Evolutionary conservation across 2,329 filamentous ascomycete species (phyloP).

Genomic region (Lachnellula arida): DNA sequence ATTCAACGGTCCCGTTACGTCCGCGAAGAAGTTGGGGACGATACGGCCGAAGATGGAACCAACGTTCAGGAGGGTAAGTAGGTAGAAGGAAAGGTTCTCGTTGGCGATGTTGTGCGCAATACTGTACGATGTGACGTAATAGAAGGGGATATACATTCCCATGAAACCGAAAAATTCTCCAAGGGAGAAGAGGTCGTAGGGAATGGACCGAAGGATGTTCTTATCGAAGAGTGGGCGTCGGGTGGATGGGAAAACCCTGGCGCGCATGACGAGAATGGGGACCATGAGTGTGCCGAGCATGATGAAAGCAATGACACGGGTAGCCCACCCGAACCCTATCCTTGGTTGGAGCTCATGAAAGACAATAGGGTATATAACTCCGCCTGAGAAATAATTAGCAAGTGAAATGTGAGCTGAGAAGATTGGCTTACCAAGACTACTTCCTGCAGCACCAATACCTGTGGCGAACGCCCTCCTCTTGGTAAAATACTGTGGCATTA

Average conservation of each 20-base stretch:
- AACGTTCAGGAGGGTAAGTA: conserved; percentile 19
- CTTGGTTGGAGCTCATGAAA: conserved; percentile 35
- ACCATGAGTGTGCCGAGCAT: conserved; percentile 35
- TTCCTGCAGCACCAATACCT: conserved; percentile 33
- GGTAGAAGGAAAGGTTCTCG: conserved; percentile 28
- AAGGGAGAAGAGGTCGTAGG: conserved; percentile 13
- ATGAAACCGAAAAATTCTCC: conserved; percentile 27
- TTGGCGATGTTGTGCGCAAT: conserved; percentile 30
- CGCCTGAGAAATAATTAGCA: conserved; percentile 26
- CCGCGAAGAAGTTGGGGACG: conserved; percentile 47
- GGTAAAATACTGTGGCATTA: conserved; percentile 49
- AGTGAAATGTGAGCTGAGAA: background rate
- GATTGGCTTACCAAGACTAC: conserved; percentile 33
- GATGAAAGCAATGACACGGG: conserved; percentile 43
- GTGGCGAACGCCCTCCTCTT: conserved; percentile 32
- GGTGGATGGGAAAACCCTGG: conserved; percentile 15
- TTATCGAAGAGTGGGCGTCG: conserved; percentile 14
- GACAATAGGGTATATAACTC: conserved; percentile 42
- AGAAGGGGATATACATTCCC: conserved; percentile 49
- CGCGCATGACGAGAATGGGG: conserved; percentile 22
- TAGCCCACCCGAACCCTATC: conserved; percentile 41
- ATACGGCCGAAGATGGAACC: conserved; percentile 49
- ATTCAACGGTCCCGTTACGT: conserved; percentile 49
- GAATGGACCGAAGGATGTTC: conserved; percentile 21
- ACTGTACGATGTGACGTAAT: conserved; percentile 35